Percentiles rank a stretch among this genome's conserved stretches.
These are phyloP conservation scores for Saccharomycopsis sp. DNA, from an alignment of 805 yeast species.

Conservation along the genomic window DNA sequence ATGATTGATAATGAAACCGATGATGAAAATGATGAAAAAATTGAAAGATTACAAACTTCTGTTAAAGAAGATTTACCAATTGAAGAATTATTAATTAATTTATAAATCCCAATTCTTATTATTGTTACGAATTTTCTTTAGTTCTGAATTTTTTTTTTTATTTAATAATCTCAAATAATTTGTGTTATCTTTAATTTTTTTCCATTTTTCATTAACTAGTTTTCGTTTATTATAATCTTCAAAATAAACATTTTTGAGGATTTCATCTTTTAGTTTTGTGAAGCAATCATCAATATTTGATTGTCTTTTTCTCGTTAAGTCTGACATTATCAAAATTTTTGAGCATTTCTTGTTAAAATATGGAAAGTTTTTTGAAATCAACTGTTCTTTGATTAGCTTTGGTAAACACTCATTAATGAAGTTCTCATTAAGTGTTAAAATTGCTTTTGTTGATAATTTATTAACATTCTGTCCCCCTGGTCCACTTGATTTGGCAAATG, in stretches of 20 bases:
- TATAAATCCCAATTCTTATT: not conserved
- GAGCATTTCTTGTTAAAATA: conserved; percentile 45
- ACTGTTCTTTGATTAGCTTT: conserved; percentile 32
- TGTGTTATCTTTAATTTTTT: conserved; percentile 24
- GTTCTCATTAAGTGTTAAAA: conserved; percentile 48
- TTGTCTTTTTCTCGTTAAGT: conserved; percentile 46
- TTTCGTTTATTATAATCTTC: conserved; percentile 31
- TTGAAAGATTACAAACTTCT: conserved; percentile 4
- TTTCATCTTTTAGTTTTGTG: conserved; percentile 43
- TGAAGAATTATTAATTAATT: conserved; percentile 6
- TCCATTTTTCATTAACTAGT: conserved; percentile 42
- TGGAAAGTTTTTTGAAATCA: conserved; percentile 31
- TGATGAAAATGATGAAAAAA: not conserved
- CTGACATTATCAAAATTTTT: conserved; percentile 50
- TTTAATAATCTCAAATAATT: conserved; percentile 27
- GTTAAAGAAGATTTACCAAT: not conserved
- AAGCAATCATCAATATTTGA: conserved; percentile 49
- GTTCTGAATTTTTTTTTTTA: conserved; percentile 25
- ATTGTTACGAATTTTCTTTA: conserved; percentile 24
- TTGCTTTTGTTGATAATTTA: conserved; percentile 44
- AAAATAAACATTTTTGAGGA: conserved; percentile 37
- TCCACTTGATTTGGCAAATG: conserved; percentile 58
- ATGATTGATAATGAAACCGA: not conserved
- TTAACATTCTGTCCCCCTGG: conserved; percentile 89
- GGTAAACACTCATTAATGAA: conserved; percentile 42